Conservation (phyloP, 208 protist species). For the Crithidia acanthocephali region DNA sequence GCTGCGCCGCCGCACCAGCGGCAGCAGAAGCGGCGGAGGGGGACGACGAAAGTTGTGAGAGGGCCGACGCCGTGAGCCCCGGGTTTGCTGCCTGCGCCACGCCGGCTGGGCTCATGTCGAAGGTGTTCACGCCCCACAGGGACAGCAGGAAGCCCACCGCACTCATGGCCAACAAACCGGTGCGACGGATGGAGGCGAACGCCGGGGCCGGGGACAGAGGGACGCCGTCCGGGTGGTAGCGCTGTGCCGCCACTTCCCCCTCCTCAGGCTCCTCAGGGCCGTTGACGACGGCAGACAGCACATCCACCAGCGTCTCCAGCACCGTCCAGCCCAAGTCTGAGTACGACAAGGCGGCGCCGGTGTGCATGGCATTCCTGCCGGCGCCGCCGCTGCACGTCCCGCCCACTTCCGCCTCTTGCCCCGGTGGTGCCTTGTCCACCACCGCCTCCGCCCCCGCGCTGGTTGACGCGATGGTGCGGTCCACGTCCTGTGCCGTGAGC, state of each 20-base stretch:
- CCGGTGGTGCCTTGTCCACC: not conserved
- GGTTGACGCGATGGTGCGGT: constrained; percentile 18
- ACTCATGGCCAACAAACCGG: constrained; percentile 28
- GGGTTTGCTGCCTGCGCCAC: not conserved
- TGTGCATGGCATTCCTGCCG: not conserved
- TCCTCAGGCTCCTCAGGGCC: constrained; percentile 5
- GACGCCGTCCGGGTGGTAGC: constrained; percentile 20
- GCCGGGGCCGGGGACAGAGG: constrained; percentile 3
- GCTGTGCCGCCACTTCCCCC: constrained; percentile 4
- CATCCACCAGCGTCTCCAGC: constrained; percentile 30
- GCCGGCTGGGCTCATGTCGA: constrained; percentile 15
- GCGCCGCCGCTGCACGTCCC: not conserved
- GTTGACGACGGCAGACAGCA: constrained; percentile 21
- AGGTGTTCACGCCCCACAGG: constrained; percentile 27
- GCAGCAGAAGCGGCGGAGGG: not conserved
- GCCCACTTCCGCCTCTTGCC: not conserved
- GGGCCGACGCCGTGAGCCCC: constrained; percentile 15
- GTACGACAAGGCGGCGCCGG: constrained; percentile 17
- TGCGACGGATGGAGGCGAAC: constrained; percentile 24
- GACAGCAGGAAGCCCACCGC: constrained; percentile 25
- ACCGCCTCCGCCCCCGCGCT: constrained; percentile 12
- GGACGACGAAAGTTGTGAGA: constrained; percentile 14
- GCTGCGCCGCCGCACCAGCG: not conserved
- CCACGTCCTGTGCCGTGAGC: constrained; percentile 10
- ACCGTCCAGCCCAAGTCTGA: constrained; percentile 25